Evolutionary conservation across 2,329 filamentous ascomycete genomes (phyloP).

Genomic region (Lasiodiplodia gonubiensis): DNA sequence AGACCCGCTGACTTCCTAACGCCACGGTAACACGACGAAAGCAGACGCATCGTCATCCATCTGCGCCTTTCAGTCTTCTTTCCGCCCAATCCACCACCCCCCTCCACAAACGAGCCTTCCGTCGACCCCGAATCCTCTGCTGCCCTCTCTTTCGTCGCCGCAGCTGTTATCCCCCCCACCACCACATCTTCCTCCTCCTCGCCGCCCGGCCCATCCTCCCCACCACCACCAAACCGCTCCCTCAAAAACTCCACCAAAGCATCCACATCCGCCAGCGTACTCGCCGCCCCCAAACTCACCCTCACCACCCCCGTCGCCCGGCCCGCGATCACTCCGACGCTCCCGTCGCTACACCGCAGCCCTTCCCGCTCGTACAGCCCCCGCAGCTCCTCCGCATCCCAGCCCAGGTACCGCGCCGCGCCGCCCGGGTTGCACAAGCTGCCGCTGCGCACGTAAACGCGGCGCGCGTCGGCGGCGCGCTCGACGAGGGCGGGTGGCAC

Average conservation of each 20-base stretch:
- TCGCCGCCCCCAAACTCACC: conserved; percentile 67
- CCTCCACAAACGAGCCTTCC: no score
- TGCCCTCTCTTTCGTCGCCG: background rate
- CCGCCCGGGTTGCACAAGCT: conserved; percentile 62
- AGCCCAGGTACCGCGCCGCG: conserved; percentile 53
- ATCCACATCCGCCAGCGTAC: conserved; percentile 61
- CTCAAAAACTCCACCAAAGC: conserved; percentile 52
- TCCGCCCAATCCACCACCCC: no score
- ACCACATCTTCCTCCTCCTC: no score
- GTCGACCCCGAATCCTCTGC: no score
- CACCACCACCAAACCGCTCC: conserved; percentile 25
- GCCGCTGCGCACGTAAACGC: conserved; percentile 67
- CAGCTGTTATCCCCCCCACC: no score
- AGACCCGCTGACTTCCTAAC: no score
- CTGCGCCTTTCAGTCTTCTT: no score
- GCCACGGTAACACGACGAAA: no score
- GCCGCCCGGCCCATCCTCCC: background rate
- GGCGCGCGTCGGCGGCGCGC: conserved; percentile 58
- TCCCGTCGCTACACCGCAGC: conserved; percentile 59
- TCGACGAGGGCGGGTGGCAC: conserved; percentile 67
- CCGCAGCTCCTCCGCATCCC: conserved; percentile 62
- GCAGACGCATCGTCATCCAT: no score
- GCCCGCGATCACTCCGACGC: conserved; percentile 52
- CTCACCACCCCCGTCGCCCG: conserved; percentile 66
- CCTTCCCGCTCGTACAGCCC: conserved; percentile 61